Evolutionary conservation across 371 early-diverging fungal genomes (phyloP).

Genomic region (Mortierella sp.): DNA sequence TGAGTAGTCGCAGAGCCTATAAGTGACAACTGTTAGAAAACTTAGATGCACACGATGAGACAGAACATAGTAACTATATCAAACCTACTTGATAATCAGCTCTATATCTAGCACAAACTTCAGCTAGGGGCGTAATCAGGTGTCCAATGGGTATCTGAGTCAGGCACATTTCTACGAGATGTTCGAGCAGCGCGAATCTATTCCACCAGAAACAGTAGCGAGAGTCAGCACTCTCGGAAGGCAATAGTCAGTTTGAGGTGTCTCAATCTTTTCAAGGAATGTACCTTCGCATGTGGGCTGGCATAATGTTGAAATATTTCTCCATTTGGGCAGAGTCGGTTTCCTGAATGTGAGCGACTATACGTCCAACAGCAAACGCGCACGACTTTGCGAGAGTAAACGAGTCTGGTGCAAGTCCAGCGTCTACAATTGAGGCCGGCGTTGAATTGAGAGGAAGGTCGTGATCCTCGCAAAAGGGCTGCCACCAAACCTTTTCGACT

Average conservation of each 20-base stretch:
- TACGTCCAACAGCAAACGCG: conserved; percentile 36
- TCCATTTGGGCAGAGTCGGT: conserved; percentile 15
- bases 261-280: neutral
- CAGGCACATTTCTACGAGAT: conserved; percentile 28
- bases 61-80: neutral
- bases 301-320: conserved; percentile 35
- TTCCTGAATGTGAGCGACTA: conserved; percentile 20
- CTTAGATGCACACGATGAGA: neutral
- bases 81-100: conserved; percentile 36
- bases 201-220: neutral
- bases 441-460: conserved; percentile 28
- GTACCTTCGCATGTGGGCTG: conserved; percentile 44
- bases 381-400: conserved; percentile 24
- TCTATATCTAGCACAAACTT: conserved; percentile 30
- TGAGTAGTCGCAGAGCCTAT: conserved; percentile 31
- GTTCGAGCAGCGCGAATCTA: conserved; percentile 44
- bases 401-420: conserved; percentile 4
- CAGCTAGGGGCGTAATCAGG: conserved; percentile 24
- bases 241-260: neutral
- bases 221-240: neutral
- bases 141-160: conserved; percentile 28
- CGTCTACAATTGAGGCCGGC: neutral
- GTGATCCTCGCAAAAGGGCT: conserved; percentile 45
- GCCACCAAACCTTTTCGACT: conserved; percentile 53
- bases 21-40: neutral